These are phyloP conservation scores for Aspergillus quadrilineatus DNA, from an alignment of 2,329 filamentous ascomycete species.

Conservation along the genomic window DNA sequence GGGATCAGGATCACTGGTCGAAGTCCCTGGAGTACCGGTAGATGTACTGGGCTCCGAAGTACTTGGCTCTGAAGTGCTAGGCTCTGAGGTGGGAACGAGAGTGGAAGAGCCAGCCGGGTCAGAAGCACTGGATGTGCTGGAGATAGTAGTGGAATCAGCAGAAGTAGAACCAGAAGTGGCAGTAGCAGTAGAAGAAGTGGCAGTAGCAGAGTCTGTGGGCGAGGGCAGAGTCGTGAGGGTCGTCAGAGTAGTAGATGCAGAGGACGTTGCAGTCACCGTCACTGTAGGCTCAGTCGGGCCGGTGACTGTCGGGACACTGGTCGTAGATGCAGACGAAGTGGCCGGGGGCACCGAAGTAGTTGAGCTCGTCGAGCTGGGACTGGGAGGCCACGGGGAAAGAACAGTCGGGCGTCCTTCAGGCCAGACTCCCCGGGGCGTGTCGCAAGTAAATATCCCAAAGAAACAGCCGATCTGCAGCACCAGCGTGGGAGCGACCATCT, in stretches of 20 bases:
- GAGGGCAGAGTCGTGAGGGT: neutral
- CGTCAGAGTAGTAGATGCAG: neutral
- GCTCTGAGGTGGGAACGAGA: neutral
- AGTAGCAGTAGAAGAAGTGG: neutral
- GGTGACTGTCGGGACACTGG: neutral
- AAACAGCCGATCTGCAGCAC: constrained; percentile 27
- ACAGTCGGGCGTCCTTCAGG: constrained; percentile 25
- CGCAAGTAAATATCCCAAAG: constrained; percentile 35
- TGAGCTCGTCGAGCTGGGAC: neutral
- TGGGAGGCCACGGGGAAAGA: constrained; percentile 21
- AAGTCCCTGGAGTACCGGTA: neutral
- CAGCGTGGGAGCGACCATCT: constrained; percentile 28
- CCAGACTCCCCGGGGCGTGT: constrained; percentile 31
- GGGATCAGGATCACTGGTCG: constrained; percentile 1
- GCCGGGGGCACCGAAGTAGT: neutral
- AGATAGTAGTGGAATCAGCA: no score
- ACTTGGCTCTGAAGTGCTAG: neutral
- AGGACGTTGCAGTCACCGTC: neutral
- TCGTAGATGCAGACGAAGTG: neutral
- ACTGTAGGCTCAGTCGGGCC: neutral
- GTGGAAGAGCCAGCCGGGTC: neutral
- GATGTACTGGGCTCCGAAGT: neutral
- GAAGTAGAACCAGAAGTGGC: no score
- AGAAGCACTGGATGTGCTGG: neutral
- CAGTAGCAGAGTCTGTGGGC: neutral